A percentile compares a stretch with the other conserved stretches of the same genome.
Evolutionary conservation across 306 rosid species (phyloP).

Genomic region (Begonia peltatifolia): DNA sequence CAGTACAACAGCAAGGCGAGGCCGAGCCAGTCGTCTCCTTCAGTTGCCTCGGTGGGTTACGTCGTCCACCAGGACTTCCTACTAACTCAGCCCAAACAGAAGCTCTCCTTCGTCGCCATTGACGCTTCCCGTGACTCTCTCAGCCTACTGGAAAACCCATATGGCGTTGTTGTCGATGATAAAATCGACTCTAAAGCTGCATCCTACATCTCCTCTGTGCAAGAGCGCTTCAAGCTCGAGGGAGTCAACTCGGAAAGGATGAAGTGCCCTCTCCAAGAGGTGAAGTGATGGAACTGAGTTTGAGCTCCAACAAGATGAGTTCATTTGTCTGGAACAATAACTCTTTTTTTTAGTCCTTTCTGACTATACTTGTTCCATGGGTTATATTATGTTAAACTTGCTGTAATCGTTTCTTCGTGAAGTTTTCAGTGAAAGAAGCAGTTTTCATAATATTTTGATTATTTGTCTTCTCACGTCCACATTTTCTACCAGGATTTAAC

Average conservation of each 20-base stretch:
- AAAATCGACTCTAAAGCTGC: slow-evolving; percentile 53
- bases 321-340: no score
- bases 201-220: slow-evolving; percentile 43
- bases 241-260: slow-evolving; percentile 16
- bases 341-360: no score
- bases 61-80: slow-evolving; percentile 24
- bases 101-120: slow-evolving; percentile 24
- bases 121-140: slow-evolving; percentile 11
- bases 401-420: no score
- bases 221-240: slow-evolving; percentile 52
- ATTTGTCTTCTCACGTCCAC: no score
- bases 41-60: slow-evolving; percentile 31
- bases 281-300: no score
- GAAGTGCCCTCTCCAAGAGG: background rate
- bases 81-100: slow-evolving; percentile 20
- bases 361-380: no score
- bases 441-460: no score
- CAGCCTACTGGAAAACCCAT: slow-evolving; percentile 13
- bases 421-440: no score
- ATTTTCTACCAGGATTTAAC: no score
- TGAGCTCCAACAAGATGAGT: no score
- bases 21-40: slow-evolving; percentile 26
- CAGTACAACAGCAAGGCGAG: slow-evolving; percentile 32
- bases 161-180: slow-evolving; percentile 41
- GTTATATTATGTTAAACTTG: no score